These are phyloP conservation scores for Penicillium sp. DNA, from an alignment of 2,329 filamentous ascomycete genomes.

Conservation along the genomic window DNA sequence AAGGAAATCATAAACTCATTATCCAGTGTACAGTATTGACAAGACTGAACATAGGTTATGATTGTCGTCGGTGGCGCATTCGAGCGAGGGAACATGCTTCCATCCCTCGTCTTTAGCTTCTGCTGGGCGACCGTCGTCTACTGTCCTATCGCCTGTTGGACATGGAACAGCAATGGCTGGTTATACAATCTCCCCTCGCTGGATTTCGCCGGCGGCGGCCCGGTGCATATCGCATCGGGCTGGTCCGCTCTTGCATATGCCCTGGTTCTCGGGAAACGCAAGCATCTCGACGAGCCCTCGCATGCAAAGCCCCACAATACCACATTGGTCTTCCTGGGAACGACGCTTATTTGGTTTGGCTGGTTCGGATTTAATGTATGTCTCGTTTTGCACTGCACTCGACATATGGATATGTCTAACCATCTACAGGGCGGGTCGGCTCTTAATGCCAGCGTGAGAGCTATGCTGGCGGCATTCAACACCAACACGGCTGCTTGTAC, in stretches of 20 bases:
- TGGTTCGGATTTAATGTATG: conserved; percentile 56
- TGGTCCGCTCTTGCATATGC: conserved; percentile 69
- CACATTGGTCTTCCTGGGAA: conserved; percentile 68
- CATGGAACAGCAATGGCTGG: conserved; percentile 72
- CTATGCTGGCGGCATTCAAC: conserved; percentile 55
- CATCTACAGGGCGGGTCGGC: conserved; percentile 47
- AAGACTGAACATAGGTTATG: conserved; percentile 50
- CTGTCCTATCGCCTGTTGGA: conserved; percentile 71
- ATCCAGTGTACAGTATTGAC: neutral
- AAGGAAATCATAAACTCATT: neutral
- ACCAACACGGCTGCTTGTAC: conserved; percentile 54
- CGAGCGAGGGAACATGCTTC: conserved; percentile 59
- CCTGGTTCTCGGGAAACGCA: conserved; percentile 67
- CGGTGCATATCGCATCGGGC: conserved; percentile 70
- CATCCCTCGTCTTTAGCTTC: conserved; percentile 65
- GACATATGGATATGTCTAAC: neutral
- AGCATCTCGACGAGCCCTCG: conserved; percentile 50
- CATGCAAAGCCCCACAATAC: conserved; percentile 63
- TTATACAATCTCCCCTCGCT: conserved; percentile 63
- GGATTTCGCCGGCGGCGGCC: conserved; percentile 71
- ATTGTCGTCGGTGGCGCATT: conserved; percentile 63
- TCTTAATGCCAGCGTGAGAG: conserved; percentile 51
- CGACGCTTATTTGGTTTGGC: conserved; percentile 46
- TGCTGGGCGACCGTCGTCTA: conserved; percentile 69
- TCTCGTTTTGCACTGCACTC: neutral